phyloP scores from a whole-genome alignment of 148 eudicot species.

The Dianthus caryophyllus region DNA sequence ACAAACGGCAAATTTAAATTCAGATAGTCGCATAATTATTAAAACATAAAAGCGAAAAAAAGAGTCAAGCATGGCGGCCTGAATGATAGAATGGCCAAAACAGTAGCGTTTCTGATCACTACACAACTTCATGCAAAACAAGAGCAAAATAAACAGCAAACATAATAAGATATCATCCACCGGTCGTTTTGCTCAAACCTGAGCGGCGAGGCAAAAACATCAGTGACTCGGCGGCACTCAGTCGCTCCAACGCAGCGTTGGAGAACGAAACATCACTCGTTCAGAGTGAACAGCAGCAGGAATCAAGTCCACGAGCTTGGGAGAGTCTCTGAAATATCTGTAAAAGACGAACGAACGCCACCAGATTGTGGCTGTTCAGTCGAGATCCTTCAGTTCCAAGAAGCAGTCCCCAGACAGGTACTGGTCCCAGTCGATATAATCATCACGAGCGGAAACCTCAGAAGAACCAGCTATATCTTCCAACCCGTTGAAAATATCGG shows the following conservation, averaged over 20 bases:
- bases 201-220: neutral
- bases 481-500: conserved; percentile 12
- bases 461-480: conserved; percentile 12
- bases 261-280: neutral
- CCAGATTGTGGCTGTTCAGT: neutral
- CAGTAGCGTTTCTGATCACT: neutral
- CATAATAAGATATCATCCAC: neutral
- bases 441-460: neutral
- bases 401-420: conserved; percentile 6
- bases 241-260: neutral
- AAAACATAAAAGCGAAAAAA: no score
- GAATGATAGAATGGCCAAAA: neutral
- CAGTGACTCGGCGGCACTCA: neutral
- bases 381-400: conserved; percentile 23
- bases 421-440: conserved; percentile 6
- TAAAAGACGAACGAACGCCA: neutral
- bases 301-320: neutral
- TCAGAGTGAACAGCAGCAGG: neutral
- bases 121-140: neutral
- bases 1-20: no score
- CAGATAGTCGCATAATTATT: no score
- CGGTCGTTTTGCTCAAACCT: conserved; percentile 1
- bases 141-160: neutral
- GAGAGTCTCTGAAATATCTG: neutral
- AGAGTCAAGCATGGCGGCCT: neutral